These are phyloP conservation scores for Xylariaceae sp. DNA, from an alignment of 2,329 filamentous ascomycete species.

Conservation along the genomic window DNA sequence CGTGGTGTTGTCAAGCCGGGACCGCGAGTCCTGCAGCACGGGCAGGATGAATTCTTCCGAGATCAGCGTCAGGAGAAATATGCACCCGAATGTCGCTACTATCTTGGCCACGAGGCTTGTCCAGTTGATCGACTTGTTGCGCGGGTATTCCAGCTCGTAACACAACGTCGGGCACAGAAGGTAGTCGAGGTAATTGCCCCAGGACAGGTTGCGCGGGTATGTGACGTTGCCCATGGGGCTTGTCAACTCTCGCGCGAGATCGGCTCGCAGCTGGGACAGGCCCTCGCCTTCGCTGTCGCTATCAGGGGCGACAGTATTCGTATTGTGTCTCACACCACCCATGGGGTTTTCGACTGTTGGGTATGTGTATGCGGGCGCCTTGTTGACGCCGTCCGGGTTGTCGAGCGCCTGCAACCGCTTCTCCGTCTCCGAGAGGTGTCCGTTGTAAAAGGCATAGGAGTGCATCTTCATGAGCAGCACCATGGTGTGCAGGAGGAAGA, in stretches of 20 bases:
- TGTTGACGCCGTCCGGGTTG: constrained; percentile 62
- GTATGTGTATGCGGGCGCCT: constrained; percentile 70
- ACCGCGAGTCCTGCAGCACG: constrained; percentile 67
- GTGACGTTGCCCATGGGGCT: constrained; percentile 85
- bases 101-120: constrained; percentile 78
- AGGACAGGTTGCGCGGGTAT: constrained; percentile 83
- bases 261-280: constrained; percentile 69
- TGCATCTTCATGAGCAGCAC: constrained; percentile 98
- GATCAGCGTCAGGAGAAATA: constrained; percentile 86
- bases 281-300: constrained; percentile 38
- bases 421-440: constrained; percentile 84
- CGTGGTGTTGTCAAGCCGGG: constrained; percentile 42
- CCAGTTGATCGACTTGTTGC: constrained; percentile 70
- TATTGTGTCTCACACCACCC: constrained; percentile 28
- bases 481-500: constrained; percentile 84
- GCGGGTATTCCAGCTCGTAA: constrained; percentile 95
- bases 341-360: constrained; percentile 54
- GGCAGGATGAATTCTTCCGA: constrained; percentile 95
- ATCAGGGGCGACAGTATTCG: constrained; percentile 33
- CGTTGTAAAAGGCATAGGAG: constrained; percentile 97
- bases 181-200: constrained; percentile 78
- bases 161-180: constrained; percentile 90
- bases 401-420: constrained; percentile 76
- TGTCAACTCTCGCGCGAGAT: constrained; percentile 84
- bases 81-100: constrained; percentile 87